A percentile compares a stretch with the other conserved stretches of the same genome.
Evolutionary conservation across 441 rosid genomes (phyloP).

Genomic region (Daphne laureola): DNA sequence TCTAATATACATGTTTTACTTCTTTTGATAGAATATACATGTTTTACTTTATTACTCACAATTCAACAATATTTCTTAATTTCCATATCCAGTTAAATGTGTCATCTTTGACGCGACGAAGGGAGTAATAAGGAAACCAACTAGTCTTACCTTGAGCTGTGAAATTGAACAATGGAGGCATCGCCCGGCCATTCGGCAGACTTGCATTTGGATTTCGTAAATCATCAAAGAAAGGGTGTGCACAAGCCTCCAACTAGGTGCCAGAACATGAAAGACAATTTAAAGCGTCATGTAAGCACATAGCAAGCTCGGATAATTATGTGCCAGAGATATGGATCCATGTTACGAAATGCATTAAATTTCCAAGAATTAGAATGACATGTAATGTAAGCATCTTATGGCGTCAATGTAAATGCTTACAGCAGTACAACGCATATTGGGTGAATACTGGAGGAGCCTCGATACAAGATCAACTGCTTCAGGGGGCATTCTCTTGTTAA

Average conservation of each 20-base stretch:
- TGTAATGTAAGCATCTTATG: too few relatives aligned
- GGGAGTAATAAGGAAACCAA: neutral
- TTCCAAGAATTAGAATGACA: too few relatives aligned
- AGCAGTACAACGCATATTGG: slow-evolving; percentile 68
- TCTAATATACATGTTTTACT: neutral
- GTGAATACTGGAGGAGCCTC: slow-evolving; percentile 83
- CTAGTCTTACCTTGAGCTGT: slow-evolving; percentile 49
- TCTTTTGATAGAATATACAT: too few relatives aligned
- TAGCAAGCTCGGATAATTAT: neutral
- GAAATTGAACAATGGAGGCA: slow-evolving; percentile 75
- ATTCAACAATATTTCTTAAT: too few relatives aligned
- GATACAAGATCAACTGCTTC: slow-evolving; percentile 82
- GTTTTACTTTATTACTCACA: too few relatives aligned
- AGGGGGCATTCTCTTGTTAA: slow-evolving; percentile 52
- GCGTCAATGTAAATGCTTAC: slow-evolving; percentile 28
- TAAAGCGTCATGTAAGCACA: neutral
- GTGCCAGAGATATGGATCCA: neutral
- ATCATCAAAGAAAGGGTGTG: slow-evolving; percentile 71
- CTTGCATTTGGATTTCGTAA: slow-evolving; percentile 52
- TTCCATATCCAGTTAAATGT: too few relatives aligned
- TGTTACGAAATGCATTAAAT: too few relatives aligned
- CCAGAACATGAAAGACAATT: slow-evolving; percentile 2
- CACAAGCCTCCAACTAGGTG: slow-evolving; percentile 73
- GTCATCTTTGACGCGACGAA: neutral
- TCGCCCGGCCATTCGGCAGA: slow-evolving; percentile 62